Conservation (phyloP, 345 rosid species). For the Lagerstroemia speciosa region DNA sequence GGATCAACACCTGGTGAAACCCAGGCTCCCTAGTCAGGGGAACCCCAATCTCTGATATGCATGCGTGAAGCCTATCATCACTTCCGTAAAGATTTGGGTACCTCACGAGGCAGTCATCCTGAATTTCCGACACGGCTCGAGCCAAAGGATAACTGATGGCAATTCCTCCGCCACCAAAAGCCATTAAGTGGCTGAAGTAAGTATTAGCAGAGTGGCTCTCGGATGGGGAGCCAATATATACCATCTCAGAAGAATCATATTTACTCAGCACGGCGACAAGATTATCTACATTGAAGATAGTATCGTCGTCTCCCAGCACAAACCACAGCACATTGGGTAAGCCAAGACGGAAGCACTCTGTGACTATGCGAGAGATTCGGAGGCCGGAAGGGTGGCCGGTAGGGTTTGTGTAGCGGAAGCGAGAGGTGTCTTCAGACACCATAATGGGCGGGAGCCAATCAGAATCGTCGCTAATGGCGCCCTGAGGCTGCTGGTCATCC, state of each 20-base stretch:
- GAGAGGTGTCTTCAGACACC: conserved; percentile 77
- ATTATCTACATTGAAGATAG: conserved; percentile 67
- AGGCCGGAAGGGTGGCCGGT: conserved; percentile 92
- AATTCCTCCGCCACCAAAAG: conserved; percentile 93
- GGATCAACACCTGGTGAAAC: conserved; percentile 66
- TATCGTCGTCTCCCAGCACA: conserved; percentile 84
- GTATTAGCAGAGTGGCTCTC: conserved; percentile 91
- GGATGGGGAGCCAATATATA: conserved; percentile 68
- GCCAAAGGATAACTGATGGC: conserved; percentile 84
- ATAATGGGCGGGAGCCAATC: conserved; percentile 60
- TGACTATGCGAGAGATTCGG: conserved; percentile 69
- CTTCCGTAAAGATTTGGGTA: conserved; percentile 82
- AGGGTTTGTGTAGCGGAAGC: conserved; percentile 83
- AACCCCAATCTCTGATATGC: conserved; percentile 85
- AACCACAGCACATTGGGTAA: conserved; percentile 71
- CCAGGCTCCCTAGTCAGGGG: conserved; percentile 79
- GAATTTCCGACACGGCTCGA: conserved; percentile 51
- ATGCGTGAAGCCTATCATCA: conserved; percentile 89
- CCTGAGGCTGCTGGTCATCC: conserved; percentile 47
- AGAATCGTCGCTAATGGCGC: conserved; percentile 15
- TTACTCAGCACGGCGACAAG: conserved; percentile 57
- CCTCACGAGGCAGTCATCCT: conserved; percentile 66
- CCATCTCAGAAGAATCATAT: conserved; percentile 70
- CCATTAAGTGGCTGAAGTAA: conserved; percentile 84
- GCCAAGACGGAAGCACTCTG: conserved; percentile 60